These are phyloP conservation scores for Parachaetomium inaequale DNA, from an alignment of 495 filamentous ascomycete genomes.

Conservation along the genomic window DNA sequence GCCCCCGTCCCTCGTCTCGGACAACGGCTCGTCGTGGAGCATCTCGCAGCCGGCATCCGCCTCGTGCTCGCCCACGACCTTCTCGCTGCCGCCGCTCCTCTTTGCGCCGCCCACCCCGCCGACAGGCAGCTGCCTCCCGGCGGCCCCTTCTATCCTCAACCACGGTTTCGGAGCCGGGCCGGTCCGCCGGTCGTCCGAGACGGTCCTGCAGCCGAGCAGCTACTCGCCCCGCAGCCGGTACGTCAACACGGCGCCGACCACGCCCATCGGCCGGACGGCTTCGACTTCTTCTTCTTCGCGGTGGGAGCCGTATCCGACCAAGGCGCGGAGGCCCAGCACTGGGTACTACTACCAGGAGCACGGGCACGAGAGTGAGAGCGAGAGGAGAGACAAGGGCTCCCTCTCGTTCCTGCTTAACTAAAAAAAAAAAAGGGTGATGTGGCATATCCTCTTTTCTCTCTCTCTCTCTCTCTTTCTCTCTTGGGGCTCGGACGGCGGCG, in stretches of 20 bases:
- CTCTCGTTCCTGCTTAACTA: slow-evolving; percentile 11
- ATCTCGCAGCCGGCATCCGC: slow-evolving; percentile 5
- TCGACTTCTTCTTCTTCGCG: background rate
- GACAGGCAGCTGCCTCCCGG: slow-evolving; percentile 2
- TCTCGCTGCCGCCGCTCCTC: slow-evolving; percentile 4
- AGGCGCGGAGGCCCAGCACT: slow-evolving; percentile 6
- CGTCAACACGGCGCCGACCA: slow-evolving; percentile 2
- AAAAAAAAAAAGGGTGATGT: too few species aligned
- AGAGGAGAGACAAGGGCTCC: background rate
- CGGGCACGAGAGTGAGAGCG: background rate
- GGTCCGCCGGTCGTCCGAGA: slow-evolving; percentile 5
- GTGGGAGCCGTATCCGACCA: slow-evolving; percentile 7
- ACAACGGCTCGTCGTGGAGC: slow-evolving; percentile 24
- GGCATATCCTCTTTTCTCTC: background rate
- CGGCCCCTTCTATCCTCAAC: background rate
- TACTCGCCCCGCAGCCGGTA: background rate
- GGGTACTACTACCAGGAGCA: slow-evolving; percentile 2
- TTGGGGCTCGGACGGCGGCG: background rate
- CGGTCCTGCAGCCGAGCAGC: background rate
- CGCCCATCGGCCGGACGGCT: slow-evolving; percentile 1
- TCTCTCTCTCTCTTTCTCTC: background rate
- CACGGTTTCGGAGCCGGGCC: slow-evolving; percentile 1
- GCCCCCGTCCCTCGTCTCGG: slow-evolving; percentile 30
- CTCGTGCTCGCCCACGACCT: slow-evolving; percentile 2
- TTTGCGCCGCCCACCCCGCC: slow-evolving; percentile 3